phyloP scores from a whole-genome alignment of 768 basidiomycete species.

The Auricularia sp. region DNA sequence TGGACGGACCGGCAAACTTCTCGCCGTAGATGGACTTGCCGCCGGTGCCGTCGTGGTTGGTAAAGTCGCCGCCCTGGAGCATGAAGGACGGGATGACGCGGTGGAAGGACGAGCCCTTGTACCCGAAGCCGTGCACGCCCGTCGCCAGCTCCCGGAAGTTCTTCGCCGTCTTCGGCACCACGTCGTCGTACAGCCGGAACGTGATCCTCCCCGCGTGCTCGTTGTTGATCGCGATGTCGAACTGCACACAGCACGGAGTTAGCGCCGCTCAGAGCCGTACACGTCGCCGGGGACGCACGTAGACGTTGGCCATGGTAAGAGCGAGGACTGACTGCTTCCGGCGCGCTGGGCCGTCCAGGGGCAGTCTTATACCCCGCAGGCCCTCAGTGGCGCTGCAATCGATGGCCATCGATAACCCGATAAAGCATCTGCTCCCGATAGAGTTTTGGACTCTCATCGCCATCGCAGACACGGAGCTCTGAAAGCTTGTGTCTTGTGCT shows the following conservation, averaged over 20 bases:
- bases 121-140: slow-evolving; percentile 69
- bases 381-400: too few relatives aligned
- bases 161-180: slow-evolving; percentile 59
- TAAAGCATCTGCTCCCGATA: too few relatives aligned
- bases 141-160: slow-evolving; percentile 91
- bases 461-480: too few relatives aligned
- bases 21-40: slow-evolving; percentile 31
- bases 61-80: slow-evolving; percentile 34
- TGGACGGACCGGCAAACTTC: slow-evolving; percentile 22
- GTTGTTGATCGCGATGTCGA: slow-evolving; percentile 31
- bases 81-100: slow-evolving; percentile 51
- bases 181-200: slow-evolving; percentile 80
- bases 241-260: slow-evolving; percentile 9
- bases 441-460: too few relatives aligned
- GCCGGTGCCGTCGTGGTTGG: slow-evolving; percentile 26
- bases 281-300: background rate
- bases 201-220: slow-evolving; percentile 38
- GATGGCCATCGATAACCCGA: too few relatives aligned
- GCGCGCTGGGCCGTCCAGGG: too few relatives aligned
- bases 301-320: too few relatives aligned
- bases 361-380: too few relatives aligned
- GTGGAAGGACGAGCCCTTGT: slow-evolving; percentile 64
- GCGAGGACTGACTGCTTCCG: too few relatives aligned
- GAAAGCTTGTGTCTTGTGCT: too few relatives aligned
- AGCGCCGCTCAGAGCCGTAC: background rate